Evolutionary conservation across 2,329 filamentous ascomycete genomes (phyloP).

Genomic region (Venturia nashicola): DNA sequence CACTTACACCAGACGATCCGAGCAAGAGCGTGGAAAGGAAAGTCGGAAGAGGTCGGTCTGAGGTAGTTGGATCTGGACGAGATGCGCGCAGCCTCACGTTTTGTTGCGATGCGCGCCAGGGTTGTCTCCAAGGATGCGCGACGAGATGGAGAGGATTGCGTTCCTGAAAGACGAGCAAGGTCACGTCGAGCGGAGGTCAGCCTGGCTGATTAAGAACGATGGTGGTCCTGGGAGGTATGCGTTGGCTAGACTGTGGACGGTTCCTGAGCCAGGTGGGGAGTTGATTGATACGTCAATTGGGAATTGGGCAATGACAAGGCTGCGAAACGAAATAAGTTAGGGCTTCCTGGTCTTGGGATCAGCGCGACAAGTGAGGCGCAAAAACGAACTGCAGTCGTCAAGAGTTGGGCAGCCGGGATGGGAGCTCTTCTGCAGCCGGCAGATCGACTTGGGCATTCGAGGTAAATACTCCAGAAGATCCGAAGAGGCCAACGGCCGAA

Average conservation of each 20-base stretch:
- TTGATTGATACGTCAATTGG: constrained; percentile 9
- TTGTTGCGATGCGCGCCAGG: constrained; percentile 5
- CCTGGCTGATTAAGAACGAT: neutral
- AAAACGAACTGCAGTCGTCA: neutral
- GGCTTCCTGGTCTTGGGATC: constrained; percentile 4
- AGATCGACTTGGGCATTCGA: neutral
- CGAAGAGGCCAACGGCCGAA: neutral
- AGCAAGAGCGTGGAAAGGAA: neutral
- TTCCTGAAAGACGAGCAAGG: neutral
- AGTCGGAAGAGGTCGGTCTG: too few species aligned
- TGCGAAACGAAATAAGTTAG: constrained; percentile 5
- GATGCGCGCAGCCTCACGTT: constrained; percentile 5
- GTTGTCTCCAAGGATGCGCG: constrained; percentile 1
- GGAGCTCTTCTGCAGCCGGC: neutral
- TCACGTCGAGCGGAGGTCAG: neutral
- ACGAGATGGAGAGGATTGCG: neutral
- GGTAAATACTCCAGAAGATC: neutral
- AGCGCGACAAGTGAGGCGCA: constrained; percentile 7
- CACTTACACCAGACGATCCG: neutral
- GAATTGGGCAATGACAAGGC: constrained; percentile 4
- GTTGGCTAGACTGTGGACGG: neutral
- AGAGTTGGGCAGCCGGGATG: neutral
- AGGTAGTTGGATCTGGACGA: neutral
- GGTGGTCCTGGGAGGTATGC: constrained; percentile 3
- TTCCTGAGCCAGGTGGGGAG: neutral